Percentiles rank a stretch among this genome's conserved stretches.
These are phyloP conservation scores for Carex pumila DNA, from an alignment of 176 grass and related monocot species.

Conservation along the genomic window DNA sequence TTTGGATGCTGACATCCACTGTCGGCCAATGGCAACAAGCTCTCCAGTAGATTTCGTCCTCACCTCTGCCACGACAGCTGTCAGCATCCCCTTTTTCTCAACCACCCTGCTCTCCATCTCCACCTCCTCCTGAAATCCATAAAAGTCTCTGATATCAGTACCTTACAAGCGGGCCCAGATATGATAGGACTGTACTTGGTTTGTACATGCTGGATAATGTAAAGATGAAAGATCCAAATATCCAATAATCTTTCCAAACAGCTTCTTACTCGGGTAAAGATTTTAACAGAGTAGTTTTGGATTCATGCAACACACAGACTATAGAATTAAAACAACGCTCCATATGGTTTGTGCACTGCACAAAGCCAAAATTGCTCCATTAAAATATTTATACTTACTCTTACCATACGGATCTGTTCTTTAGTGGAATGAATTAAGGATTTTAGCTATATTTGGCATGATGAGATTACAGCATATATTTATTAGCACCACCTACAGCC, in stretches of 20 bases:
- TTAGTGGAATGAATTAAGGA: not conserved
- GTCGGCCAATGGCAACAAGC: constrained; percentile 53
- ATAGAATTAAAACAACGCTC: no score
- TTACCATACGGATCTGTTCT: not conserved
- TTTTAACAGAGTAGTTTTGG: not conserved
- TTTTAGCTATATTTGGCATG: not conserved
- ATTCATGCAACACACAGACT: no score
- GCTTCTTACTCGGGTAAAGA: not conserved
- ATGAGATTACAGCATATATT: not conserved
- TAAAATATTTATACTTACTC: not conserved
- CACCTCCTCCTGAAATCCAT: constrained; percentile 50
- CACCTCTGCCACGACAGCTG: constrained; percentile 46
- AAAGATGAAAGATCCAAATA: not conserved
- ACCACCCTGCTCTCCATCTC: constrained; percentile 59
- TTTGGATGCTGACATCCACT: constrained; percentile 58
- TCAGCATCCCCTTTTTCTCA: constrained; percentile 48
- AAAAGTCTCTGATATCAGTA: not conserved
- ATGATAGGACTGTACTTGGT: not conserved
- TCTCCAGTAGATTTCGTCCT: constrained; percentile 44
- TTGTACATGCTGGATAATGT: not conserved
- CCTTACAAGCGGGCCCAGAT: not conserved
- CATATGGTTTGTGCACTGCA: no score
- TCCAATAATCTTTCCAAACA: not conserved
- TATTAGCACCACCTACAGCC: not conserved
- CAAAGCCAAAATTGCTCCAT: no score